Conservation (phyloP, 2,329 filamentous ascomycete genomes). For the Curvularia eragrostidis region DNA sequence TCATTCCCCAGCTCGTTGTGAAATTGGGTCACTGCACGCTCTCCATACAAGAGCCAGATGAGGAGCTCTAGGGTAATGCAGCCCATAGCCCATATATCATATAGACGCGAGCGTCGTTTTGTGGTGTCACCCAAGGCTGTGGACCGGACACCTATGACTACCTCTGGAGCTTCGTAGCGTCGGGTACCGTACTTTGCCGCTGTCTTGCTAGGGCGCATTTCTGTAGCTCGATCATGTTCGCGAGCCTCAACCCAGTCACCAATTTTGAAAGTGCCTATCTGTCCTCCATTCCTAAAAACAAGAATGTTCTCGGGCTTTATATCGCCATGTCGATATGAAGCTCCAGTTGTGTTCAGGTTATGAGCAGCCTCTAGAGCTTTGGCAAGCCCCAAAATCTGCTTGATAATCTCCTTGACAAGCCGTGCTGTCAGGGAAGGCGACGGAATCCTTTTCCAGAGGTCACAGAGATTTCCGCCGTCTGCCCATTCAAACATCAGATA, state of each 20-base stretch:
- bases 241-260: conserved; percentile 26
- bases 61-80: conserved; percentile 33
- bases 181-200: conserved; percentile 19
- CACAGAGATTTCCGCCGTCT: conserved; percentile 26
- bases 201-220: conserved; percentile 11
- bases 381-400: conserved; percentile 26
- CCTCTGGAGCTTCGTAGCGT: conserved; percentile 28
- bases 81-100: conserved; percentile 36
- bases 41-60: conserved; percentile 31
- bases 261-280: conserved; percentile 25
- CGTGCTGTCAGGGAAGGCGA: conserved; percentile 9
- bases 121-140: neutral
- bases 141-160: neutral
- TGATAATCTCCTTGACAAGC: conserved; percentile 6
- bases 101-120: conserved; percentile 23
- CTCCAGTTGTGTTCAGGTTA: conserved; percentile 6
- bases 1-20: neutral
- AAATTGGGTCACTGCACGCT: conserved; percentile 5
- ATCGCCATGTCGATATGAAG: conserved; percentile 39
- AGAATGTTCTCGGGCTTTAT: conserved; percentile 52
- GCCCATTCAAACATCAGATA: conserved; percentile 36
- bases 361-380: conserved; percentile 28
- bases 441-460: conserved; percentile 22
- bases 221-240: conserved; percentile 6
- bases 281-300: conserved; percentile 21